Conservation (phyloP, 1,139 yeast species). For the Yamadazyma atlantica region DNA sequence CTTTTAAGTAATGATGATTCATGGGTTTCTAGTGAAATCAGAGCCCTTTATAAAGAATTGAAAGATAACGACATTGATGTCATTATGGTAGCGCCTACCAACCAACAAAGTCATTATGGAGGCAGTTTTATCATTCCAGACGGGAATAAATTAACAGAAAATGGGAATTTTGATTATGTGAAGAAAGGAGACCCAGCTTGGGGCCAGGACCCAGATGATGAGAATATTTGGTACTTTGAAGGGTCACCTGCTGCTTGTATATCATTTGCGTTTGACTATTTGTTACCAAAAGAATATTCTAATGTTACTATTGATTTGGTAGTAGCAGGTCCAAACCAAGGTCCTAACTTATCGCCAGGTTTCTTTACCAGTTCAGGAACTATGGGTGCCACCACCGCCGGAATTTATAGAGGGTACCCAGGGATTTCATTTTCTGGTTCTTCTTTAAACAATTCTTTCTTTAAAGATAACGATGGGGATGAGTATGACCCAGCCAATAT, state of each 20-base stretch:
- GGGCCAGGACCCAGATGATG: slow-evolving; percentile 34
- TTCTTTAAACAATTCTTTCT: slow-evolving; percentile 39
- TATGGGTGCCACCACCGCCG: slow-evolving; percentile 42
- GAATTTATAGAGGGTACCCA: slow-evolving; percentile 44
- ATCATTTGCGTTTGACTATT: slow-evolving; percentile 40
- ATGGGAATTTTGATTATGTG: slow-evolving; percentile 40
- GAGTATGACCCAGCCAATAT: slow-evolving; percentile 37
- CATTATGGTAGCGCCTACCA: slow-evolving; percentile 33
- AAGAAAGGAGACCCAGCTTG: slow-evolving; percentile 42
- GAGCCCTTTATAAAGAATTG: slow-evolving; percentile 32
- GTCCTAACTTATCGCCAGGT: slow-evolving; percentile 39
- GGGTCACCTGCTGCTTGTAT: slow-evolving; percentile 47
- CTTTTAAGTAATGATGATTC: slow-evolving; percentile 35
- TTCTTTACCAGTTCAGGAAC: slow-evolving; percentile 44
- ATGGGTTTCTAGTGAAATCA: slow-evolving; percentile 31
- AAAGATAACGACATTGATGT: slow-evolving; percentile 28
- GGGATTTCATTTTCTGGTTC: slow-evolving; percentile 29
- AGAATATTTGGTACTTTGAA: slow-evolving; percentile 46
- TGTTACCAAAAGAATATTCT: slow-evolving; percentile 33
- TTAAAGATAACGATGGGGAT: slow-evolving; percentile 35
- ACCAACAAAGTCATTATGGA: slow-evolving; percentile 30
- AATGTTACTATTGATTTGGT: slow-evolving; percentile 39
- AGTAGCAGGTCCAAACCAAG: slow-evolving; percentile 49
- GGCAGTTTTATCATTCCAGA: slow-evolving; percentile 30
- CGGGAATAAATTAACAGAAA: slow-evolving; percentile 16